Conservation (phyloP, 306 rosid species). For the Cercis canadensis region DNA sequence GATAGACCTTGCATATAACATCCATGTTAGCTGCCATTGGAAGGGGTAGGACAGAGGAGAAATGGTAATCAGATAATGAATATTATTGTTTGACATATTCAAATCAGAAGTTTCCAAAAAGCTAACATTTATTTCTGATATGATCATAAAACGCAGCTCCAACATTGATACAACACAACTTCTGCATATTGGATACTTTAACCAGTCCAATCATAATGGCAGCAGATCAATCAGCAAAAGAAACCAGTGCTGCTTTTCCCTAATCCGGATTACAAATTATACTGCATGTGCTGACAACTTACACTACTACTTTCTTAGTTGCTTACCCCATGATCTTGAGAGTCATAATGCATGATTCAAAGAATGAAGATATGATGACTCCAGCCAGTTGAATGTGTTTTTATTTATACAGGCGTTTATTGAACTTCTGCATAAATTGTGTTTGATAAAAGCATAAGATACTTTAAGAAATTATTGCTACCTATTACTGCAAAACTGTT, state of each 20-base stretch:
- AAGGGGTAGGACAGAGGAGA: not conserved
- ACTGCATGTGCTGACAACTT: conserved; percentile 11
- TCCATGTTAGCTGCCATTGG: not conserved
- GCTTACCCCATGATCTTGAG: too few species aligned
- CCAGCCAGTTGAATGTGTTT: too few species aligned
- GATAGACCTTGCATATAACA: not conserved
- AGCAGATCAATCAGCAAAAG: conserved; percentile 19
- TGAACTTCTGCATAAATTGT: too few species aligned
- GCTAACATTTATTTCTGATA: conserved; percentile 6
- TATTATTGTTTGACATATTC: too few species aligned
- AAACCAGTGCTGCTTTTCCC: not conserved
- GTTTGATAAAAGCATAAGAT: too few species aligned
- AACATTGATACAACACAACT: not conserved
- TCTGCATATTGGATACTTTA: not conserved
- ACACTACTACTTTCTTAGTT: too few species aligned
- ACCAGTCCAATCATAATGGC: not conserved
- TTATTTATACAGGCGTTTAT: too few species aligned
- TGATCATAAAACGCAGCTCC: not conserved
- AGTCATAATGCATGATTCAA: too few species aligned
- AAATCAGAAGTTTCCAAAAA: not conserved
- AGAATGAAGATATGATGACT: too few species aligned
- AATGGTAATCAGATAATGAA: too few species aligned
- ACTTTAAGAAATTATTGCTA: too few species aligned
- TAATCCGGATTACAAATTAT: conserved; percentile 16
- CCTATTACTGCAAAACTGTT: too few species aligned